These are phyloP conservation scores for Hebeloma cylindrosporum DNA, from an alignment of 768 basidiomycete species.

Conservation along the genomic window DNA sequence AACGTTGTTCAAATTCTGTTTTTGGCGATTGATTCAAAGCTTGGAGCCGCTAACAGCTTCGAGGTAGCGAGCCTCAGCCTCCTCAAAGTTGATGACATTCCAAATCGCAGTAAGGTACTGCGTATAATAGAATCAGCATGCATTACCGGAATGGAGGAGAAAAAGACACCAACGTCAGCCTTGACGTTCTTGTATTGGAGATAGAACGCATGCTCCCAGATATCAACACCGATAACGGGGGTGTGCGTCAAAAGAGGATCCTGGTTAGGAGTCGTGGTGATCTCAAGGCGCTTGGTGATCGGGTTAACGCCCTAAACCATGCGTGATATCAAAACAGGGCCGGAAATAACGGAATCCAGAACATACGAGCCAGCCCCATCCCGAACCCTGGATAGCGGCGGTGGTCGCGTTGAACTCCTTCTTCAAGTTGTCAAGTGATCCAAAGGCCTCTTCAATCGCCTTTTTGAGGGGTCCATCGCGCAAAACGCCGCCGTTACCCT, in stretches of 20 bases:
- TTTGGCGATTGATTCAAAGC: constrained; percentile 11
- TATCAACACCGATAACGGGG: constrained; percentile 89
- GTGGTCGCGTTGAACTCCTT: constrained; percentile 85
- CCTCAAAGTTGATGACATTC: constrained; percentile 94
- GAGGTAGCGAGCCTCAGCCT: constrained; percentile 66
- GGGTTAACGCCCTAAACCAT: constrained; percentile 65
- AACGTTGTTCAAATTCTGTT: not conserved
- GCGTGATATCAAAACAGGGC: not conserved
- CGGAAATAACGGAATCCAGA: not conserved
- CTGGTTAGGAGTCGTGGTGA: constrained; percentile 93
- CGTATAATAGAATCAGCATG: constrained; percentile 43
- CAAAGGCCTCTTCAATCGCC: constrained; percentile 64
- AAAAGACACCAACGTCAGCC: constrained; percentile 65
- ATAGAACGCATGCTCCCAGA: constrained; percentile 98
- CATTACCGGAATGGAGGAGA: constrained; percentile 30
- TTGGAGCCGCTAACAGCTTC: constrained; percentile 36
- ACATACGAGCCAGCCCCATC: constrained; percentile 96
- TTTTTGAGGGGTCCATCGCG: constrained; percentile 63
- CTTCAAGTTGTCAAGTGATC: constrained; percentile 68
- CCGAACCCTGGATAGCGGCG: constrained; percentile 86
- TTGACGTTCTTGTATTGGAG: constrained; percentile 96
- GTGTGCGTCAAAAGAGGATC: constrained; percentile 78
- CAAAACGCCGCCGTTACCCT: constrained; percentile 61
- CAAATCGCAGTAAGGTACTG: constrained; percentile 96
- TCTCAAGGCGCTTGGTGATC: constrained; percentile 69